These are phyloP conservation scores for Colletotrichum aenigma DNA, from an alignment of 2,329 filamentous ascomycete genomes.

Conservation along the genomic window DNA sequence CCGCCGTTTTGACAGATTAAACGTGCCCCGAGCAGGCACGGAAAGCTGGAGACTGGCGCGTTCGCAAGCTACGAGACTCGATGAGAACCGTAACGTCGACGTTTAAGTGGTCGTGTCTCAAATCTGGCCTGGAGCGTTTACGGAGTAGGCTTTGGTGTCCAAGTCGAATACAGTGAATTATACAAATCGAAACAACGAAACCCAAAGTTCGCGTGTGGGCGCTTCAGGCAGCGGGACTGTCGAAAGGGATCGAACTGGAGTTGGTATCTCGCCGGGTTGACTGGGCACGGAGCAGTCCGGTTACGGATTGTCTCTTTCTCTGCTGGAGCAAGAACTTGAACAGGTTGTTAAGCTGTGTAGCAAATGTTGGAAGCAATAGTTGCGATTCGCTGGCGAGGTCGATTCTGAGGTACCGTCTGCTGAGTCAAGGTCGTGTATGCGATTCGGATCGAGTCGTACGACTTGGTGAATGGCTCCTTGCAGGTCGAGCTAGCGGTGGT, in stretches of 20 bases:
- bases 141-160: background rate
- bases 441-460: background rate
- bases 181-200: slow-evolving; percentile 5
- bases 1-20: slow-evolving; percentile 77
- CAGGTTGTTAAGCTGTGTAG: background rate
- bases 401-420: slow-evolving; percentile 7
- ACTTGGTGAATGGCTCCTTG: slow-evolving; percentile 11
- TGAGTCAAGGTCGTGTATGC: slow-evolving; percentile 17
- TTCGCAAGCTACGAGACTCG: slow-evolving; percentile 14
- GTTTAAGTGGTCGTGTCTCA: slow-evolving; percentile 2
- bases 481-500: slow-evolving; percentile 9
- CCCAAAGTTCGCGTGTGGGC: background rate
- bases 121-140: background rate
- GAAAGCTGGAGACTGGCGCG: slow-evolving; percentile 28
- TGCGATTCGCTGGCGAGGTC: slow-evolving; percentile 20
- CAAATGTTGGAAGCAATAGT: background rate
- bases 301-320: background rate
- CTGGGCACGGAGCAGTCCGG: background rate
- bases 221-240: background rate
- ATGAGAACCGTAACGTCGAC: background rate
- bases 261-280: background rate
- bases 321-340: background rate
- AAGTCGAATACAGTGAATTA: background rate
- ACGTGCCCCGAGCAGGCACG: slow-evolving; percentile 61
- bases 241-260: background rate